These are phyloP conservation scores for Uronychia setigera DNA, from an alignment of 73 alveolate genomes.

Conservation along the genomic window DNA sequence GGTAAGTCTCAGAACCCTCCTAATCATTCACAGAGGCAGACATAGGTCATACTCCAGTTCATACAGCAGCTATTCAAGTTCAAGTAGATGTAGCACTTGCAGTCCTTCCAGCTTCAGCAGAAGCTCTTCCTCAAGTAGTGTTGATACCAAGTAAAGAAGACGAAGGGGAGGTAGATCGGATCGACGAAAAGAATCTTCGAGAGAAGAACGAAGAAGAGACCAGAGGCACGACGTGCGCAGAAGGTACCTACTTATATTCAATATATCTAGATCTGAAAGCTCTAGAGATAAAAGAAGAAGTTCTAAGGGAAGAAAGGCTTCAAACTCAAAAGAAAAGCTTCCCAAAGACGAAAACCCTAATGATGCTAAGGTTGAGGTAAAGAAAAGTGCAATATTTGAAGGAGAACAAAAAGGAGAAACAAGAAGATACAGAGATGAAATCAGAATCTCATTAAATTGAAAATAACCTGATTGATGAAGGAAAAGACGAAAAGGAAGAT, in stretches of 20 bases:
- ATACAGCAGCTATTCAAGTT: not conserved
- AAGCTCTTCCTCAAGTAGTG: not conserved
- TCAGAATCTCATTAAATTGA: too few species aligned
- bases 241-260: not conserved
- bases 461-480: too few species aligned
- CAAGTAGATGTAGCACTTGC: not conserved
- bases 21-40: not conserved
- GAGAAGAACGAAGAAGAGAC: not conserved
- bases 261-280: not conserved
- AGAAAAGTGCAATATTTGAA: not conserved
- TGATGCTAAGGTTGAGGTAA: not conserved
- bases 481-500: not conserved
- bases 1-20: too few species aligned
- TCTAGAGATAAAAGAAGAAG: not conserved
- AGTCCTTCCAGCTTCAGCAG: constrained; percentile 1
- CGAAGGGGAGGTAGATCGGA: not conserved
- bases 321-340: not conserved
- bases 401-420: not conserved
- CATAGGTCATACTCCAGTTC: not conserved
- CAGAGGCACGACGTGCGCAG: not conserved
- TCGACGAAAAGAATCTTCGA: not conserved
- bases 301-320: not conserved
- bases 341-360: not conserved
- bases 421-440: not conserved
- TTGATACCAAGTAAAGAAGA: not conserved